Evolutionary conservation across 2,329 filamentous ascomycete genomes (phyloP).

Genomic region (Ascochyta viciae-villosae): DNA sequence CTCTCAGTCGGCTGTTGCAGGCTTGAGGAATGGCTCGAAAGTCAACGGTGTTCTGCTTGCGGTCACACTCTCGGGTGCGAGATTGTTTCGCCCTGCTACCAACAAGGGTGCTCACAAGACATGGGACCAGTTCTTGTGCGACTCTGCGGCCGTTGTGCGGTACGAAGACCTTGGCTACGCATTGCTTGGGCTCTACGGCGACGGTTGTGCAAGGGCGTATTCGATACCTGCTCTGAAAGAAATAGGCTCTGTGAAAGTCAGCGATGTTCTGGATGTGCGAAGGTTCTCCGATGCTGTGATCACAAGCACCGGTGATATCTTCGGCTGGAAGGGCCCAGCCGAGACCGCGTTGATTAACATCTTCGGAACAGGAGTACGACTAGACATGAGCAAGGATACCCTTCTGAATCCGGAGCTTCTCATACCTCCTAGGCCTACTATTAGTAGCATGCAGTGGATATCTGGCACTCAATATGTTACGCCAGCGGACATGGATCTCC

Average conservation of each 20-base stretch:
- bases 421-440: constrained; percentile 84
- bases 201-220: constrained; percentile 79
- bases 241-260: constrained; percentile 71
- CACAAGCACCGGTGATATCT: constrained; percentile 78
- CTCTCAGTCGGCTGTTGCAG: constrained; percentile 76
- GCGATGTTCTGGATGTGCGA: constrained; percentile 73
- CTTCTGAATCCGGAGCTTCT: constrained; percentile 79
- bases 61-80: constrained; percentile 75
- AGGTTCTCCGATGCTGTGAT: constrained; percentile 75
- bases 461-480: constrained; percentile 92
- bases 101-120: constrained; percentile 91
- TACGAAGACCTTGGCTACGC: constrained; percentile 78
- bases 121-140: constrained; percentile 84
- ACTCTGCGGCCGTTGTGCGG: constrained; percentile 78
- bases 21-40: constrained; percentile 74
- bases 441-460: constrained; percentile 96
- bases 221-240: constrained; percentile 90
- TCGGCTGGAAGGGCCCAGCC: constrained; percentile 88
- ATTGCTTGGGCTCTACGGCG: constrained; percentile 83
- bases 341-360: constrained; percentile 84
- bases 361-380: constrained; percentile 75
- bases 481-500: constrained; percentile 82
- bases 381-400: constrained; percentile 68
- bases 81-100: constrained; percentile 84
- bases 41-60: constrained; percentile 82